Conservation (phyloP, 345 rosid species). For the Acer saccharum region DNA sequence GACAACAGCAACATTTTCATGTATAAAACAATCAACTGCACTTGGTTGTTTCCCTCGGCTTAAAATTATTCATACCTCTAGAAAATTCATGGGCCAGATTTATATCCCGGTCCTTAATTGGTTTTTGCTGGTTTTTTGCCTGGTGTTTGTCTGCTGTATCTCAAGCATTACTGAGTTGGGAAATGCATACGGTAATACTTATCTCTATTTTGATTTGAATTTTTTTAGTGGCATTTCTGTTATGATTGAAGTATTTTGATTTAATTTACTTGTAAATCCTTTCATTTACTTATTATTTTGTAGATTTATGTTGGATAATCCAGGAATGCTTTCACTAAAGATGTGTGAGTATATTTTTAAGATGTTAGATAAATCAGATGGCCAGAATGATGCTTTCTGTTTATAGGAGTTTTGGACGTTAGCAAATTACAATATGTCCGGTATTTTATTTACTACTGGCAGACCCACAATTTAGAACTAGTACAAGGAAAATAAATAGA, state of each 20-base stretch:
- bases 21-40: constrained; percentile 94
- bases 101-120: constrained; percentile 99
- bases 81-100: constrained; percentile 99
- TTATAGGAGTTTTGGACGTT: not conserved
- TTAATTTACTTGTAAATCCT: constrained; percentile 3
- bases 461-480: not conserved
- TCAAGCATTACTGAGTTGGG: constrained; percentile 89
- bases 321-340: not conserved
- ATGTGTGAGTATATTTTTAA: not conserved
- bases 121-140: constrained; percentile 88
- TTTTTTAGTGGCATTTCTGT: not conserved
- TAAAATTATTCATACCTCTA: constrained; percentile 95
- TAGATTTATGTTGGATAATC: not conserved
- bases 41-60: constrained; percentile 99
- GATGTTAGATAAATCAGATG: not conserved
- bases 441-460: not conserved
- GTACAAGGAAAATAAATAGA: too few relatives aligned
- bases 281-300: not conserved
- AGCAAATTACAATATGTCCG: not conserved
- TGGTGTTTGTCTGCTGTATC: constrained; percentile 78
- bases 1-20: constrained; percentile 99
- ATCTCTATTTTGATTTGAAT: constrained; percentile 14
- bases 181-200: constrained; percentile 91
- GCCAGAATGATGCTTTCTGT: not conserved
- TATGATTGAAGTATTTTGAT: not conserved